Evolutionary conservation across 495 filamentous ascomycete genomes (phyloP).

Genomic region (Neurospora tetraspora): DNA sequence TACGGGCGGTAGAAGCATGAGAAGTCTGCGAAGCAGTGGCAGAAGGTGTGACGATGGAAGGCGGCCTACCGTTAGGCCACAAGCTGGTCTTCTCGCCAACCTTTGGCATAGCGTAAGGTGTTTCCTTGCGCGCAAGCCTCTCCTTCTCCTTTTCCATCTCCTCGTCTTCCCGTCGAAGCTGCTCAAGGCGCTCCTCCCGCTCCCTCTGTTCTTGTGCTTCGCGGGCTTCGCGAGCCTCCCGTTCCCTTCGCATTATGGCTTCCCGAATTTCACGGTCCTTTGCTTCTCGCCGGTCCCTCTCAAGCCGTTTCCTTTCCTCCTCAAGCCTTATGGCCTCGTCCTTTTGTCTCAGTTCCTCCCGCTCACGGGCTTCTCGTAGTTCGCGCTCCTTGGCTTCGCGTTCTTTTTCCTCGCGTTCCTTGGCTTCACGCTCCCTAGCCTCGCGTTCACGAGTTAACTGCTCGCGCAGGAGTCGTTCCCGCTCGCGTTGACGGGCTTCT

Average conservation of each 20-base stretch:
- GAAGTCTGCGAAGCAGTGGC: constrained; percentile 2
- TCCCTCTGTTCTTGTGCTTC: constrained; percentile 35
- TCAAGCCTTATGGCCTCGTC: constrained; percentile 7
- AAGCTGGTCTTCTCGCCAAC: constrained; percentile 48
- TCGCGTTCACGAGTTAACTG: constrained; percentile 34
- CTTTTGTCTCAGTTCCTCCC: background rate
- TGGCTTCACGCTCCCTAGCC: constrained; percentile 23
- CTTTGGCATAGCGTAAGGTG: constrained; percentile 41
- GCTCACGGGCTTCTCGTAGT: background rate
- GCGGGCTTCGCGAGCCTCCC: constrained; percentile 17
- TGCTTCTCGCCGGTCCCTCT: constrained; percentile 23
- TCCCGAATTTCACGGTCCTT: constrained; percentile 21
- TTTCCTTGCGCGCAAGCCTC: constrained; percentile 29
- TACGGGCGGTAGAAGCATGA: background rate
- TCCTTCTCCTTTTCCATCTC: constrained; percentile 17
- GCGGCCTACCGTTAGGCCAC: constrained; percentile 41
- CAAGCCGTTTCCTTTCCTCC: constrained; percentile 29
- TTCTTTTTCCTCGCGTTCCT: constrained; percentile 26
- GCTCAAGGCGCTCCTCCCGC: constrained; percentile 16
- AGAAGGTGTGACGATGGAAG: constrained; percentile 20
- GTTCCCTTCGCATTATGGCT: constrained; percentile 33
- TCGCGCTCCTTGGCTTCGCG: constrained; percentile 2
- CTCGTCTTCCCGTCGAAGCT: constrained; percentile 10
- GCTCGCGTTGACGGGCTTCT: constrained; percentile 14
- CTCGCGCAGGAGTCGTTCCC: constrained; percentile 24